Evolutionary conservation across 345 rosid species (phyloP).

Genomic region (Dipteronia sinensis): DNA sequence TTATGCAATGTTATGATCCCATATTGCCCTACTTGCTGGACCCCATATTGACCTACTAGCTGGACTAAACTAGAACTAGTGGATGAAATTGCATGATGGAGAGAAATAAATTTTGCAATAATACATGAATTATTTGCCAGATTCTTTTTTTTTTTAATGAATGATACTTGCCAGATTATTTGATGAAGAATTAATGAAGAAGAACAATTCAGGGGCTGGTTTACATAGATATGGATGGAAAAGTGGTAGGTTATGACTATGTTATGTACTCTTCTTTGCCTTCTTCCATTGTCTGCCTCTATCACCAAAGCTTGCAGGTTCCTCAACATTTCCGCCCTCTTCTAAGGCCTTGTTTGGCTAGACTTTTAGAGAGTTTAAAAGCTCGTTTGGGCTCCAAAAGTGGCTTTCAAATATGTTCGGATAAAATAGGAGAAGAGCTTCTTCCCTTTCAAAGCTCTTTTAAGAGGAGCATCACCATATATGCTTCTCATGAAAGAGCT

Average conservation of each 20-base stretch:
- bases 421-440: no score
- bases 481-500: no score
- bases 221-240: constrained; percentile 41
- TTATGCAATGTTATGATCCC: no score
- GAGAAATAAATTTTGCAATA: constrained; percentile 56
- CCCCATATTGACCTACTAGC: no score
- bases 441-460: no score
- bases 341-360: no score
- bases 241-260: constrained; percentile 48
- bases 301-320: constrained; percentile 81
- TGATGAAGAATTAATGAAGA: constrained; percentile 53
- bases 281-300: constrained; percentile 64
- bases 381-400: no score
- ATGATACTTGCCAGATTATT: constrained; percentile 33
- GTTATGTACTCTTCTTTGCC: constrained; percentile 68
- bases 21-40: constrained; percentile 18
- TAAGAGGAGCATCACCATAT: no score
- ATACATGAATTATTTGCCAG: constrained; percentile 44
- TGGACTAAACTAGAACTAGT: constrained; percentile 38
- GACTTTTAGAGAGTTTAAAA: no score
- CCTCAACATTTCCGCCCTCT: neutral
- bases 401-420: no score
- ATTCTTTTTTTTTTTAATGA: no score
- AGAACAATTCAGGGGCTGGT: constrained; percentile 65
- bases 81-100: constrained; percentile 72